Evolutionary conservation across 176 grass and related monocot genomes (phyloP), one percentile per base, ranked within the genome.

Genomic region (Guadua angustifolia): DNA sequence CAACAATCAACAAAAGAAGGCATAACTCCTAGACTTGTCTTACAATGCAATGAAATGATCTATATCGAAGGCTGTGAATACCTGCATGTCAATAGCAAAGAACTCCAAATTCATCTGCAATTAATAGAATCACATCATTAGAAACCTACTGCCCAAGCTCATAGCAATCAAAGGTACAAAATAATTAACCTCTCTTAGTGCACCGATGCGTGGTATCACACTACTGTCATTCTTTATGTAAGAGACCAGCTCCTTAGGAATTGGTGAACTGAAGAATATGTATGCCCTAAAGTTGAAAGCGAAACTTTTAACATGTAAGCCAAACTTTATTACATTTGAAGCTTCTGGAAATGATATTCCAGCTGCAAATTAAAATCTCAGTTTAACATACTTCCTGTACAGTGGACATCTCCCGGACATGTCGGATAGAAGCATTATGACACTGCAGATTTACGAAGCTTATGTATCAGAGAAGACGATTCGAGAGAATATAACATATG

Each of bases 71-170:
- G 45, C 58, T 81, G 73, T 46, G 45, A 67, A 66, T 95, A 98
- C 96, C 96, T 98, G 96, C 94, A 78, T 92, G 83, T 98, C 96
- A 85, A 93, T 86, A 87, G 96, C 77, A 75, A 98, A 98, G 71
- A 95, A 98, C 78, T 98, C 96, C 85, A 98, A 90, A 83, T 98
- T 98, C 96, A 98, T 95, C 96, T 98, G 89, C 65, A 93, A 79
- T 80, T 38, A n/a, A 88, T 17, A 71, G 56, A 67, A 87, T 43
- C 60, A 38, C 33, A 64, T 8, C 42, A 79, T 79, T 73, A 82
- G 77, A 82, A 80, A 57, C 24, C 3, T 55, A 66, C 2, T 72
- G 11, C n/a, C 6, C 25, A 66, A 84, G 21, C 42, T 55, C 29
- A 84, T 79, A 78, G 29, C 1, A 52, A 78, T n/a, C 26, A 68